Conservation (phyloP, 345 rosid genomes). For the Linum tenue region DNA sequence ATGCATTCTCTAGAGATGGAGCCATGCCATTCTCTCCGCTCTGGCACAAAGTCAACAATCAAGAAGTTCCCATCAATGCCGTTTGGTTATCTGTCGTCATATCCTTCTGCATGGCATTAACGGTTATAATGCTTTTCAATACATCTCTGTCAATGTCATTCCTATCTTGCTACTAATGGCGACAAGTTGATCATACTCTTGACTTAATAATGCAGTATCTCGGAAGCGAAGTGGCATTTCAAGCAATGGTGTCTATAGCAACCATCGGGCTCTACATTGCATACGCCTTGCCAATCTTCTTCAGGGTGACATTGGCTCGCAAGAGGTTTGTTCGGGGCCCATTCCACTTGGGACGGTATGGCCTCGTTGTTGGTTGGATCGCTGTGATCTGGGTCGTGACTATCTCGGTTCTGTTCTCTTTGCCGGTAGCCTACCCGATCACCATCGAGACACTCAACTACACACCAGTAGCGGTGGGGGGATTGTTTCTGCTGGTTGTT, state of each 20-base stretch:
- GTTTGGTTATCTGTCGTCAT: slow-evolving; percentile 73
- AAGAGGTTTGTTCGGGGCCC: slow-evolving; percentile 70
- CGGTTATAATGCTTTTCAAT: slow-evolving; percentile 31
- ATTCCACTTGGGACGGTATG: slow-evolving; percentile 65
- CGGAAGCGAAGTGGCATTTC: slow-evolving; percentile 81
- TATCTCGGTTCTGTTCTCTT: slow-evolving; percentile 80
- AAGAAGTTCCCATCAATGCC: slow-evolving; percentile 76
- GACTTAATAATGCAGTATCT: slow-evolving; percentile 51
- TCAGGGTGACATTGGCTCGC: slow-evolving; percentile 74
- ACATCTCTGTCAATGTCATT: background rate
- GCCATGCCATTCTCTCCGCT: slow-evolving; percentile 77
- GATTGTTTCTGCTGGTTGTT: slow-evolving; percentile 44
- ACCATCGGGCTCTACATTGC: slow-evolving; percentile 93
- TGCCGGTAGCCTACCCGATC: slow-evolving; percentile 85
- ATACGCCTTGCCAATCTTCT: slow-evolving; percentile 74
- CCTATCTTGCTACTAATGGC: slow-evolving; percentile 6
- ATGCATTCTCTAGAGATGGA: slow-evolving; percentile 96
- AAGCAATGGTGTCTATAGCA: slow-evolving; percentile 97
- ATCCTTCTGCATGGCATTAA: slow-evolving; percentile 91
- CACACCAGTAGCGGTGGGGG: slow-evolving; percentile 83
- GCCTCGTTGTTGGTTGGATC: slow-evolving; percentile 64
- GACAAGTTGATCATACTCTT: background rate
- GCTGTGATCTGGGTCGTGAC: slow-evolving; percentile 86
- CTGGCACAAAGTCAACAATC: slow-evolving; percentile 89
- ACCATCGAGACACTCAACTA: slow-evolving; percentile 76